Evolutionary conservation across 176 grass and related monocot species (phyloP).

Genomic region (Triticum urartu): DNA sequence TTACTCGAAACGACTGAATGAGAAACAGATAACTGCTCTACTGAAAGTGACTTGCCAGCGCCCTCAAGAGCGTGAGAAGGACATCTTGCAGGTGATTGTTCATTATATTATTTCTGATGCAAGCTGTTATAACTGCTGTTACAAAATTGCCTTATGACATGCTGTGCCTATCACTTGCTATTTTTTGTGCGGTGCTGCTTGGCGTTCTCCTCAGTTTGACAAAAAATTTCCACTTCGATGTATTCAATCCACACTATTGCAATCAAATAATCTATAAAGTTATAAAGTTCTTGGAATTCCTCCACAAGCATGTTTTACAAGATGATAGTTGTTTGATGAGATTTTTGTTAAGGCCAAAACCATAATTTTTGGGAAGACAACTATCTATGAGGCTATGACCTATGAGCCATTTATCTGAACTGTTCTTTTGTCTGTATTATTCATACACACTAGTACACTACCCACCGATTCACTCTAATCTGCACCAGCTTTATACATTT

Average conservation of each 20-base stretch:
- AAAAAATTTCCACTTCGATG: not conserved
- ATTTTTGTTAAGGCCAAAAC: not conserved
- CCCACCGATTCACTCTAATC: slow-evolving; percentile 5
- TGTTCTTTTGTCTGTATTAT: not conserved
- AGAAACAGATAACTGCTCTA: slow-evolving; percentile 89
- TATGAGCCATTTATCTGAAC: slow-evolving; percentile 1
- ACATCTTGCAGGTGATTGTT: slow-evolving; percentile 70
- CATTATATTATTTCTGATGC: not conserved
- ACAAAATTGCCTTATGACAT: not conserved
- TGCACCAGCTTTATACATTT: not conserved
- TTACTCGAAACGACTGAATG: slow-evolving; percentile 86
- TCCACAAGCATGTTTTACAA: not conserved
- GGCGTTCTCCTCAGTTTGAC: not conserved
- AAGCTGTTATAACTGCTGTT: slow-evolving; percentile 13
- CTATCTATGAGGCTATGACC: not conserved
- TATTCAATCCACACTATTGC: not conserved
- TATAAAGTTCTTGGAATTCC: not conserved
- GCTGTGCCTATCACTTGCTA: not conserved
- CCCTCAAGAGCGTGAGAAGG: slow-evolving; percentile 67
- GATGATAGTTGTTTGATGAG: not conserved
- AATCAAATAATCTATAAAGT: not conserved
- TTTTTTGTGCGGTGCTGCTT: not conserved
- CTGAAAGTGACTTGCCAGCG: slow-evolving; percentile 92
- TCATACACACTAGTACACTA: not conserved
- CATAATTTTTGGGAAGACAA: not conserved